Percentiles rank a stretch among this genome's conserved stretches.
These are phyloP conservation scores for Xylaria curta DNA, from an alignment of 495 filamentous ascomycete genomes.

Conservation along the genomic window DNA sequence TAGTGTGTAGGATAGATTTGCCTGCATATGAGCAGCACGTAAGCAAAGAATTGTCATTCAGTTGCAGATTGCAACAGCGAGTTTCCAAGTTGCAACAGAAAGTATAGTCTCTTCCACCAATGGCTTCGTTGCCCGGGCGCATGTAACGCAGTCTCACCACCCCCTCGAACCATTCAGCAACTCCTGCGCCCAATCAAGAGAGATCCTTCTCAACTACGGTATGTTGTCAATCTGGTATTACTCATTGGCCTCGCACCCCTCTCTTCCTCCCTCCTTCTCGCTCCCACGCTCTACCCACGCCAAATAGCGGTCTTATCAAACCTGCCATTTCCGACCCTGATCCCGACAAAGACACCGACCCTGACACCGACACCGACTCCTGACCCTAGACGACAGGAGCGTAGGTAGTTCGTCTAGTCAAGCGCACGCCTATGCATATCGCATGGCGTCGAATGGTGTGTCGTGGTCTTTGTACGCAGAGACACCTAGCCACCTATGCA, in stretches of 20 bases:
- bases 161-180: constrained; percentile 17
- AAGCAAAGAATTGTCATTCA: constrained; percentile 25
- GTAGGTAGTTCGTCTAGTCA: no score
- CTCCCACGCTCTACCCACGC: not conserved
- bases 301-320: constrained; percentile 21
- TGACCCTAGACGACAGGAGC: not conserved
- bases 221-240: not conserved
- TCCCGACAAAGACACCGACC: no score
- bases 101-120: constrained; percentile 26
- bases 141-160: constrained; percentile 16
- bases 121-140: not conserved
- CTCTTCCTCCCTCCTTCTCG: not conserved
- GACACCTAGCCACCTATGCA: not conserved
- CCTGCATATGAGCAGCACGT: not conserved
- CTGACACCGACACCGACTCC: not conserved
- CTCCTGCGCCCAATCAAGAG: not conserved
- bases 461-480: not conserved
- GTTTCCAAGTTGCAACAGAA: constrained; percentile 15
- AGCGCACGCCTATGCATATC: not conserved
- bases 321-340: not conserved
- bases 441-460: not conserved
- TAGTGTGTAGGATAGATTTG: constrained; percentile 19
- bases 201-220: not conserved
- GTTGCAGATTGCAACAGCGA: constrained; percentile 22
- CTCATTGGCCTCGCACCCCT: not conserved